These are phyloP conservation scores for Rhamnella rubrinervis DNA, from an alignment of 331 rosid genomes.

Conservation along the genomic window DNA sequence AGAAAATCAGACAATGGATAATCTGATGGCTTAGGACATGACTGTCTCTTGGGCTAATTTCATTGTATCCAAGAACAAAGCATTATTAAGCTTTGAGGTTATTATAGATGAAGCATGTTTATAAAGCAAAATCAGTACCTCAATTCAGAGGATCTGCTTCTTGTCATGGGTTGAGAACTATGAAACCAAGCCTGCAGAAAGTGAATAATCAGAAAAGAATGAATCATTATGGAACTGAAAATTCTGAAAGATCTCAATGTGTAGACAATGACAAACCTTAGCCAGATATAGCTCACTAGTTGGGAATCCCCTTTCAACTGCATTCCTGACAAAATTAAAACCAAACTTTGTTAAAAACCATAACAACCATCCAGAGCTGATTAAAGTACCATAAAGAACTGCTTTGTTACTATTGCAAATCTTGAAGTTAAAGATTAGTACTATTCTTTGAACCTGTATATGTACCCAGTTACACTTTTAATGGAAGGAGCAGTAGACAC, in stretches of 20 bases:
- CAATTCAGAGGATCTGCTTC: conserved; percentile 96
- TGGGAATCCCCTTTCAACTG: conserved; percentile 64
- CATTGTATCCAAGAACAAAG: neutral
- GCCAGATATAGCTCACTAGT: conserved; percentile 72
- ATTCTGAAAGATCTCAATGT: conserved; percentile 14
- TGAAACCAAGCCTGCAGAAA: conserved; percentile 88
- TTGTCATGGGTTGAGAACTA: conserved; percentile 85
- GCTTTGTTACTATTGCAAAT: conserved; percentile 4
- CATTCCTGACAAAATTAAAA: conserved; percentile 59
- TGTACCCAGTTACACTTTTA: neutral
- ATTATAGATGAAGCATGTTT: conserved; percentile 12
- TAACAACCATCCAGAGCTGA: conserved; percentile 6
- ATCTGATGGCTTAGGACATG: conserved; percentile 6
- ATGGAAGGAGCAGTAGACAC: conserved; percentile 36
- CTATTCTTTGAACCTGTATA: neutral
- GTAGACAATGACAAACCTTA: conserved; percentile 57
- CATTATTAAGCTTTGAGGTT: conserved; percentile 1
- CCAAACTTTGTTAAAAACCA: conserved; percentile 17
- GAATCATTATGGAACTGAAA: conserved; percentile 24
- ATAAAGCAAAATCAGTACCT: conserved; percentile 44
- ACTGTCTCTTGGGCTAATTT: neutral
- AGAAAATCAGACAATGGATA: conserved; percentile 7
- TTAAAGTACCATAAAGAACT: neutral
- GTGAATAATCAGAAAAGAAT: conserved; percentile 24
- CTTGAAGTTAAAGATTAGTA: neutral